Conservation (phyloP, 1,139 yeast species). For the Candida glucosophila region DNA sequence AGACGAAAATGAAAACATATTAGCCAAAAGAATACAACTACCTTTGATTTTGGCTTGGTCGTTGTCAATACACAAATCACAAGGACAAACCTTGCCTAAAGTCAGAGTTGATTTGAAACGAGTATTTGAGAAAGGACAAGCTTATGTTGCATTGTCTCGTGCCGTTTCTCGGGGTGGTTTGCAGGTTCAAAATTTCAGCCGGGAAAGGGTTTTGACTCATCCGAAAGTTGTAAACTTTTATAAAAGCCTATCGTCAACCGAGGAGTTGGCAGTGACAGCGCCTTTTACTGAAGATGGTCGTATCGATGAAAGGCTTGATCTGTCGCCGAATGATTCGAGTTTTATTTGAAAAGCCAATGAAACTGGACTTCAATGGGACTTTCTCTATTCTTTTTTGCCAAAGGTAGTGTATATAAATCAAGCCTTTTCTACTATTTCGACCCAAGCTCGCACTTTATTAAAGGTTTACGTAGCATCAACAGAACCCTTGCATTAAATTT, state of each 20-base stretch:
- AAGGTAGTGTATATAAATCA: too few species aligned
- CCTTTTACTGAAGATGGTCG: too few species aligned
- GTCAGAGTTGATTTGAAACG: conserved; percentile 72
- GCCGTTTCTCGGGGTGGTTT: conserved; percentile 75
- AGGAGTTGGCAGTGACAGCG: too few species aligned
- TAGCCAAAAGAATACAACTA: conserved; percentile 42
- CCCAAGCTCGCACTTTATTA: too few species aligned
- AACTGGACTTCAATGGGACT: too few species aligned
- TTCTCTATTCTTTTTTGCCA: too few species aligned
- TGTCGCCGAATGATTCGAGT: too few species aligned
- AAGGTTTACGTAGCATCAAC: too few species aligned
- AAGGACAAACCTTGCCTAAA: conserved; percentile 84
- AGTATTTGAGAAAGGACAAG: conserved; percentile 90
- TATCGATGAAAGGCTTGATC: too few species aligned
- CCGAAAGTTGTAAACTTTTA: conserved; percentile 58
- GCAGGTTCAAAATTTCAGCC: conserved; percentile 65
- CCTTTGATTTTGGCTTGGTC: conserved; percentile 96
- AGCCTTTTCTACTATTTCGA: too few species aligned
- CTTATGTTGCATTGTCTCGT: conserved; percentile 86
- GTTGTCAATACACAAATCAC: conserved; percentile 88
- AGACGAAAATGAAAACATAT: conserved; percentile 23
- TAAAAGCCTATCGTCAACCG: conserved; percentile 20
- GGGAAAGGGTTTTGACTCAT: conserved; percentile 50
- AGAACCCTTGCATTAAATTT: not conserved
- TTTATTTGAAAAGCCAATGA: too few species aligned